These are phyloP conservation scores for Talaromyces amestolkiae DNA, from an alignment of 2,329 filamentous ascomycete genomes.

Conservation along the genomic window DNA sequence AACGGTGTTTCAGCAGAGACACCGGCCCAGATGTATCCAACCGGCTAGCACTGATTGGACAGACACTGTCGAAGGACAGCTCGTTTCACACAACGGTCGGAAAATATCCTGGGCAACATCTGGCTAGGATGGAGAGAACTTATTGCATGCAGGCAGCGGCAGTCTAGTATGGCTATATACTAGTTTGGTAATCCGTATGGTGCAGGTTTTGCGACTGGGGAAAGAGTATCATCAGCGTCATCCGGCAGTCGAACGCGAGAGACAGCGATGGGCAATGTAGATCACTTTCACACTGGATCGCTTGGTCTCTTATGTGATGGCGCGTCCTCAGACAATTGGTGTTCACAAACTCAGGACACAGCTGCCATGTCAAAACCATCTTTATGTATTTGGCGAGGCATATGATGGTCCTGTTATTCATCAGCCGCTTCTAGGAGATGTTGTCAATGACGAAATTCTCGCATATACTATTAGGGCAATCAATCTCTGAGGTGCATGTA, in stretches of 20 bases:
- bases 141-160: not conserved
- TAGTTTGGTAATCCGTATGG: constrained; percentile 6
- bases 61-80: not conserved
- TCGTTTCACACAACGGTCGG: constrained; percentile 3
- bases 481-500: constrained; percentile 9
- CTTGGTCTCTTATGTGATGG: constrained; percentile 5
- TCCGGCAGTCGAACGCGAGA: constrained; percentile 5
- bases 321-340: not conserved
- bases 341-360: constrained; percentile 1
- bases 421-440: not conserved
- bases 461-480: not conserved
- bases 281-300: constrained; percentile 1
- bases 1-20: not conserved
- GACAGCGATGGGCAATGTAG: constrained; percentile 3
- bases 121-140: constrained; percentile 3
- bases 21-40: not conserved
- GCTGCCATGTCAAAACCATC: constrained; percentile 2
- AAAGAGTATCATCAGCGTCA: constrained; percentile 10
- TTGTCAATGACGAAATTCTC: not conserved
- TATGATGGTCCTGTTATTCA: not conserved
- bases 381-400: not conserved
- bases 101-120: constrained; percentile 1
- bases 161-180: not conserved
- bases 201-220: not conserved
- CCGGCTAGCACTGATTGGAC: not conserved